Conservation (phyloP, 2,329 filamentous ascomycete genomes). For the Nothophaeocryptopus gaeumannii region DNA sequence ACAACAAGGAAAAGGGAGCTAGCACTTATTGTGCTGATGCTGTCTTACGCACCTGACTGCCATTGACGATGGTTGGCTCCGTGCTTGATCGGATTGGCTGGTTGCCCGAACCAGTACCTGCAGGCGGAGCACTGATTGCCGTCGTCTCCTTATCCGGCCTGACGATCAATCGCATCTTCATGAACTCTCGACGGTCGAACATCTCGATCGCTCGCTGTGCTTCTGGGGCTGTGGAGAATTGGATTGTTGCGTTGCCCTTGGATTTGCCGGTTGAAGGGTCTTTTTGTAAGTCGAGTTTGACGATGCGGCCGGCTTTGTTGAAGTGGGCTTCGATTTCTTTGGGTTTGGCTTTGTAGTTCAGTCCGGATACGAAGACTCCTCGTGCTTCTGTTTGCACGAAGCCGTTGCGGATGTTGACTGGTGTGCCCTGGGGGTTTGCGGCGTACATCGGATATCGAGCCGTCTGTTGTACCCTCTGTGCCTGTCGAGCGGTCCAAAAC, state of each 20-base stretch:
- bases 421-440: slow-evolving; percentile 22
- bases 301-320: slow-evolving; percentile 26
- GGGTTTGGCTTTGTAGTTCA: slow-evolving; percentile 29
- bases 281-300: slow-evolving; percentile 27
- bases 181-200: slow-evolving; percentile 26
- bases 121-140: slow-evolving; percentile 22
- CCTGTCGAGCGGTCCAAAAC: slow-evolving; percentile 2
- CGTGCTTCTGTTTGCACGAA: slow-evolving; percentile 26
- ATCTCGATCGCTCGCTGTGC: slow-evolving; percentile 27
- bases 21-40: not conserved
- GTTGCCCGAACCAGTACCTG: slow-evolving; percentile 2
- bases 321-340: slow-evolving; percentile 29
- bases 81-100: slow-evolving; percentile 4
- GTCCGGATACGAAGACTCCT: slow-evolving; percentile 30
- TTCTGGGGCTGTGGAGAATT: slow-evolving; percentile 25
- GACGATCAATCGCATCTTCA: slow-evolving; percentile 27
- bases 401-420: slow-evolving; percentile 28
- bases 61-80: slow-evolving; percentile 25
- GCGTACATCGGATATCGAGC: slow-evolving; percentile 20
- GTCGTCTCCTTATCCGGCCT: slow-evolving; percentile 27
- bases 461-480: not conserved
- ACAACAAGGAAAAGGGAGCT: not conserved
- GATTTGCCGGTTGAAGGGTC: slow-evolving; percentile 26
- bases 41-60: slow-evolving; percentile 21
- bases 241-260: slow-evolving; percentile 31